Conservation (phyloP, 768 basidiomycete species). For the Trametes gibbosa region DNA sequence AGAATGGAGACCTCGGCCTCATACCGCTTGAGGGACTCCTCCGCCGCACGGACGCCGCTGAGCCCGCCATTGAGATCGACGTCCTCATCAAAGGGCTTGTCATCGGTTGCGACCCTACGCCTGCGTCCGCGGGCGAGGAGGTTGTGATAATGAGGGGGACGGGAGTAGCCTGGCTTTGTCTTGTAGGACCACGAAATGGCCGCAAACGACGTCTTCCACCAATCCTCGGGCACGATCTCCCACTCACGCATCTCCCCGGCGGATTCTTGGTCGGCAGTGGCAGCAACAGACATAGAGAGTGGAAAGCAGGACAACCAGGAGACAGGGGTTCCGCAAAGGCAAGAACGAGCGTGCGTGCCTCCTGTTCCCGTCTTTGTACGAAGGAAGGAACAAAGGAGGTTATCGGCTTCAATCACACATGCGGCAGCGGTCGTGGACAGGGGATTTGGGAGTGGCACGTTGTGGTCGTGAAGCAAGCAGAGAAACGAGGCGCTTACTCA, state of each 20-base stretch:
- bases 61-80: slow-evolving; percentile 23
- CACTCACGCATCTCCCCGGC: slow-evolving; percentile 10
- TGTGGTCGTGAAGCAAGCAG: slow-evolving; percentile 19
- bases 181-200: slow-evolving; percentile 20
- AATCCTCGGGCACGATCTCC: slow-evolving; percentile 17
- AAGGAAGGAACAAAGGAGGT: slow-evolving; percentile 16
- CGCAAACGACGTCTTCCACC: slow-evolving; percentile 22
- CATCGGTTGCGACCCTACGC: slow-evolving; percentile 1
- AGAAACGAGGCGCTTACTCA: slow-evolving; percentile 18
- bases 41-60: slow-evolving; percentile 23
- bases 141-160: slow-evolving; percentile 24
- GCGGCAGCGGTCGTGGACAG: slow-evolving; percentile 18
- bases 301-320: background rate
- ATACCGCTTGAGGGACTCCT: slow-evolving; percentile 24
- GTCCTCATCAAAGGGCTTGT: slow-evolving; percentile 3
- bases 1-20: slow-evolving; percentile 25
- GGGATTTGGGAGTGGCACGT: slow-evolving; percentile 16
- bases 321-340: slow-evolving; percentile 11
- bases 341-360: background rate
- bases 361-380: slow-evolving; percentile 14
- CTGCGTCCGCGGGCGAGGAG: slow-evolving; percentile 17
- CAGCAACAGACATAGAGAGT: background rate
- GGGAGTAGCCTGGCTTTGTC: slow-evolving; percentile 14
- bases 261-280: background rate
- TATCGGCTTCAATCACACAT: slow-evolving; percentile 22